Percentiles rank a stretch among this genome's conserved stretches.
These are phyloP conservation scores for Artemisia annua DNA, from an alignment of 129 eudicot genomes.

Conservation along the genomic window DNA sequence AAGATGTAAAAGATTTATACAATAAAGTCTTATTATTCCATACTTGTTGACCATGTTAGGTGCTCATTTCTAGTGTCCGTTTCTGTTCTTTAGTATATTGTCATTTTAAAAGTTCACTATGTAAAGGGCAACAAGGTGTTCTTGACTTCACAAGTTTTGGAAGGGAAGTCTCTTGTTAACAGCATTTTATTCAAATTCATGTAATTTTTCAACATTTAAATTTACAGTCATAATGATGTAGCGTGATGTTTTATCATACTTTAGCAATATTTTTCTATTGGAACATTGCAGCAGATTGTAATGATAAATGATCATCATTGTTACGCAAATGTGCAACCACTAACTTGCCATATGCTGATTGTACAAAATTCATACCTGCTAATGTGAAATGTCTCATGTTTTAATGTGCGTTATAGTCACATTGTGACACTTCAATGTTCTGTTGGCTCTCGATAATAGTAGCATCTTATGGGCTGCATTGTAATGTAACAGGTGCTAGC, in stretches of 20 bases:
- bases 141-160: too few species aligned
- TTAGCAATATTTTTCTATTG: too few species aligned
- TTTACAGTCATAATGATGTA: not conserved
- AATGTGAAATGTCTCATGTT: not conserved
- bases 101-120: not conserved
- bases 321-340: too few species aligned
- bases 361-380: not conserved
- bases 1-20: not conserved
- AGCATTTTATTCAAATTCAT: not conserved
- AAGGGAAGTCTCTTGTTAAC: too few species aligned
- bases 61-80: not conserved
- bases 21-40: not conserved
- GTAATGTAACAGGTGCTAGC: constrained; percentile 52
- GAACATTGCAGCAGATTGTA: too few species aligned
- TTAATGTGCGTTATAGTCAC: not conserved
- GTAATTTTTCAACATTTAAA: not conserved
- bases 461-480: constrained; percentile 18
- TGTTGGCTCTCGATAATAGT: not conserved
- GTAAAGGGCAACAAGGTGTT: not conserved
- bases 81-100: not conserved
- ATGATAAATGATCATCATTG: too few species aligned
- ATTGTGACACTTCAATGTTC: not conserved
- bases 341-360: too few species aligned
- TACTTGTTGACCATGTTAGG: not conserved
- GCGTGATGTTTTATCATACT: not conserved